phyloP scores from a whole-genome alignment of 805 yeast genomes.

The Candida dendrica region DNA sequence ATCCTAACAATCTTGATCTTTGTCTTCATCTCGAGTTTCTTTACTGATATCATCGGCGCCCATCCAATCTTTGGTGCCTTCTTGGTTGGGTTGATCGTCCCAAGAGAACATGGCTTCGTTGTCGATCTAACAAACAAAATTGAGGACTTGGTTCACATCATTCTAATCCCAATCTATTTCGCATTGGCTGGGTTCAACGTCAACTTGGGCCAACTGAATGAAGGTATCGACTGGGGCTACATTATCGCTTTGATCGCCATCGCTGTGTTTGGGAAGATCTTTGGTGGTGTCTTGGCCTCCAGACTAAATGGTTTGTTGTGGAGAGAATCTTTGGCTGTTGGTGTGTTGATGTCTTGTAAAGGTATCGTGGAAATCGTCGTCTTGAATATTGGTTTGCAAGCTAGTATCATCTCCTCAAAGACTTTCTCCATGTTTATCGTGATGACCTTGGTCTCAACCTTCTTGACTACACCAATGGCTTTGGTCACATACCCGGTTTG shows the following conservation, averaged over 20 bases:
- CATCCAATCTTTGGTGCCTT: conserved; percentile 86
- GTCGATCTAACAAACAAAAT: conserved; percentile 63
- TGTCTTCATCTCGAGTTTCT: conserved; percentile 64
- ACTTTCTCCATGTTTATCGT: conserved; percentile 76
- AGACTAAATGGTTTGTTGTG: conserved; percentile 53
- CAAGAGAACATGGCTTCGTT: conserved; percentile 70
- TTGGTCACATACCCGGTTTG: conserved; percentile 51
- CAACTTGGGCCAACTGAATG: conserved; percentile 53
- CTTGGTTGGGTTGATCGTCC: conserved; percentile 67
- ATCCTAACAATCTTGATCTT: conserved; percentile 47
- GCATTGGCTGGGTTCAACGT: conserved; percentile 73
- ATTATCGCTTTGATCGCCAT: conserved; percentile 57
- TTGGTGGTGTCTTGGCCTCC: conserved; percentile 63
- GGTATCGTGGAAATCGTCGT: conserved; percentile 85
- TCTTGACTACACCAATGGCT: conserved; percentile 74
- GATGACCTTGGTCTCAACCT: conserved; percentile 76
- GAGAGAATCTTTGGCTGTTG: conserved; percentile 73
- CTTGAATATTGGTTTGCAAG: conserved; percentile 62
- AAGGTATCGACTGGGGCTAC: conserved; percentile 75
- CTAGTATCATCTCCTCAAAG: conserved; percentile 56
- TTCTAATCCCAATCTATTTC: conserved; percentile 71
- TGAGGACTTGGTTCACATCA: conserved; percentile 68
- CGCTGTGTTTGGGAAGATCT: conserved; percentile 61
- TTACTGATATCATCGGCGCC: conserved; percentile 78
- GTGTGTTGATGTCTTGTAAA: conserved; percentile 80